Evolutionary conservation across 768 basidiomycete genomes (phyloP).

Genomic region (Sarcomyxa edulis): DNA sequence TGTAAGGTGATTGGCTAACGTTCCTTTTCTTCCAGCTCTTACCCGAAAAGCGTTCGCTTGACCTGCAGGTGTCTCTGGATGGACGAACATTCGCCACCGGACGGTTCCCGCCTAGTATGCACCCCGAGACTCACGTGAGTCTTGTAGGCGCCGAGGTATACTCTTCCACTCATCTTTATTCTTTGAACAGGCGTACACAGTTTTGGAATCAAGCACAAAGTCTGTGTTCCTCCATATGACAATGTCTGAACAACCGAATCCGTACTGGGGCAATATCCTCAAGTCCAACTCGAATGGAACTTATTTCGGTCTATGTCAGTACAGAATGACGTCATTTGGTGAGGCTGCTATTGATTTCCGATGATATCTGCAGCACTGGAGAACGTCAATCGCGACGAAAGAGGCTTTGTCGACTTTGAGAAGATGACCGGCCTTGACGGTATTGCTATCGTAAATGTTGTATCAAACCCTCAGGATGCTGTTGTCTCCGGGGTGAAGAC

Average conservation of each 20-base stretch:
- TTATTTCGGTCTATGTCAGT: conserved; percentile 88
- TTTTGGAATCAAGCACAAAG: conserved; percentile 90
- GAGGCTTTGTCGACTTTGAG: conserved; percentile 94
- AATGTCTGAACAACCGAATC: conserved; percentile 68
- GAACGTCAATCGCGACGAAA: conserved; percentile 84
- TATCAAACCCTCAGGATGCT: conserved; percentile 77
- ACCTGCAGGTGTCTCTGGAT: conserved; percentile 90
- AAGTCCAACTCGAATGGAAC: conserved; percentile 99
- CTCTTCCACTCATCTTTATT: not conserved
- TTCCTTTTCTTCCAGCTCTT: conserved; percentile 37
- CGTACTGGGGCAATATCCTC: conserved; percentile 86
- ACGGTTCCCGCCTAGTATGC: conserved; percentile 86
- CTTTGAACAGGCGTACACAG: conserved; percentile 71
- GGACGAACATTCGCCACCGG: conserved; percentile 82
- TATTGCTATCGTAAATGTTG: conserved; percentile 89
- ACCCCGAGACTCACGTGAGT: conserved; percentile 83
- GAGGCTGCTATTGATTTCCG: too few relatives aligned
- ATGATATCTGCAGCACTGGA: too few relatives aligned
- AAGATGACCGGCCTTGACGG: conserved; percentile 96
- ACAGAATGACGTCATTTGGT: too few relatives aligned
- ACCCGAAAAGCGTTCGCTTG: conserved; percentile 51
- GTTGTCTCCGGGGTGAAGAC: conserved; percentile 64
- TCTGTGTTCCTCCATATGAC: conserved; percentile 96
- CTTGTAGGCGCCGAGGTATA: not conserved
- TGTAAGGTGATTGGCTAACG: conserved; percentile 5